phyloP scores from a whole-genome alignment of 2,329 filamentous ascomycete genomes.

The Zymoseptoria ardabiliae region DNA sequence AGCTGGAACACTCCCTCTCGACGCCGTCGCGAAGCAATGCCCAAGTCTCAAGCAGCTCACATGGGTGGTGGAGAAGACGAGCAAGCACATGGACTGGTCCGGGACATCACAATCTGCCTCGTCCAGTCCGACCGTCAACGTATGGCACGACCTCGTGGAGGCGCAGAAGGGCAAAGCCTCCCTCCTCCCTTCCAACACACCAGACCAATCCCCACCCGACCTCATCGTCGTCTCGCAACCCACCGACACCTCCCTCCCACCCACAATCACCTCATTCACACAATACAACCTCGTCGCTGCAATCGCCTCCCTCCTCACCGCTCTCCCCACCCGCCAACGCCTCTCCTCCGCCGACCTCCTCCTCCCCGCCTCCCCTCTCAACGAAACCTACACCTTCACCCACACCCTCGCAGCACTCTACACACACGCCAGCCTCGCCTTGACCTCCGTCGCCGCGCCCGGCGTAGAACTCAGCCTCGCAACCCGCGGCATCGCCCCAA shows the following conservation, averaged over 20 bases:
- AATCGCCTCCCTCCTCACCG: conserved; percentile 67
- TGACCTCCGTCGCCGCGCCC: conserved; percentile 78
- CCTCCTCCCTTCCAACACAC: conserved; percentile 55
- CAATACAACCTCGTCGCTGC: conserved; percentile 84
- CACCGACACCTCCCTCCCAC: conserved; percentile 41
- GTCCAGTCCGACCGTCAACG: conserved; percentile 69
- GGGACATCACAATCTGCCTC: conserved; percentile 73
- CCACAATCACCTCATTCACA: conserved; percentile 74
- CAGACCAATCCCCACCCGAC: conserved; percentile 42
- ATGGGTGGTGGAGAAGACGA: conserved; percentile 90
- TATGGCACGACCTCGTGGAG: conserved; percentile 84
- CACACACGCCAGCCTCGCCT: conserved; percentile 73
- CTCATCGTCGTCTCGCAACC: conserved; percentile 60
- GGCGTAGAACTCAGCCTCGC: conserved; percentile 65
- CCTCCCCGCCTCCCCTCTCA: conserved; percentile 74
- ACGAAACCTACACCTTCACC: conserved; percentile 69
- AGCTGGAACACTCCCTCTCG: conserved; percentile 79
- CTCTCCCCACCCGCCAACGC: conserved; percentile 67
- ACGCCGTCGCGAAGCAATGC: conserved; percentile 61
- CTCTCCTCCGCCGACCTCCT: conserved; percentile 71
- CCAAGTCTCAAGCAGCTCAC: conserved; percentile 68
- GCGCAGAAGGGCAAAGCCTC: conserved; percentile 57
- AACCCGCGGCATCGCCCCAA: conserved; percentile 68
- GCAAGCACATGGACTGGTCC: conserved; percentile 90
- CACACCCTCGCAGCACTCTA: conserved; percentile 77